Conservation (phyloP, 805 yeast genomes). For the Saturnispora sekii region DNA sequence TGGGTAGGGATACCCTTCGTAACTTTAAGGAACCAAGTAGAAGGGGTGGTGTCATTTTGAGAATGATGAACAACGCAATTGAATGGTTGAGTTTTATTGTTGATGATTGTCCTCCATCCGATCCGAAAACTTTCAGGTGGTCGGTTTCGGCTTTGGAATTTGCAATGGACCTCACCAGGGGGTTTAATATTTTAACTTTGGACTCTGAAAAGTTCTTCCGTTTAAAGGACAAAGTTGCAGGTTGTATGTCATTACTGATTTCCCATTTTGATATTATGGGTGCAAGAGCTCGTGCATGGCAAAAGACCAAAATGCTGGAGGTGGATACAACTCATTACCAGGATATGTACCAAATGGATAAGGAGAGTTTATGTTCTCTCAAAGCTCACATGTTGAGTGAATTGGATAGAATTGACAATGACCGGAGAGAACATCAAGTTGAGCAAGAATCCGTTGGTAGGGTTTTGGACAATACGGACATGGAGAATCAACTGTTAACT, state of each 20-base stretch:
- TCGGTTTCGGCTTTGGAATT: constrained; percentile 92
- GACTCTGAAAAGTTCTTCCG: constrained; percentile 65
- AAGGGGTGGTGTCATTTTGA: constrained; percentile 59
- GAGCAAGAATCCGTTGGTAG: constrained; percentile 62
- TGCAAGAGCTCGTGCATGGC: constrained; percentile 74
- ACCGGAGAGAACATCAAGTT: constrained; percentile 33
- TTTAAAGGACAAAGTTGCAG: constrained; percentile 76
- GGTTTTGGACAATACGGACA: constrained; percentile 78
- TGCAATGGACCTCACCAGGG: constrained; percentile 89
- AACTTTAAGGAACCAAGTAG: constrained; percentile 31
- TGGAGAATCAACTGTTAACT: constrained; percentile 79
- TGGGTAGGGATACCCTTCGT: constrained; percentile 62
- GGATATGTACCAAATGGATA: constrained; percentile 46
- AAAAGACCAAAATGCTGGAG: constrained; percentile 43
- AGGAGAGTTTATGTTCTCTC: constrained; percentile 44
- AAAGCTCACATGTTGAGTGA: constrained; percentile 61
- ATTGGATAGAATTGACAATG: constrained; percentile 52
- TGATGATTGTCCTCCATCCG: constrained; percentile 92
- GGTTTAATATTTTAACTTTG: constrained; percentile 76
- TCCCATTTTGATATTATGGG: constrained; percentile 99
- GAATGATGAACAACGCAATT: constrained; percentile 64
- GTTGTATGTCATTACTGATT: constrained; percentile 86
- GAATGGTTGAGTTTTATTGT: constrained; percentile 91
- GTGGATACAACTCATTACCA: constrained; percentile 40
- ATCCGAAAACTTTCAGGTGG: constrained; percentile 87